Base-by-base conservation (phyloP, 768 basidiomycete genomes). In the Nevesoporus exiguus region DNA sequence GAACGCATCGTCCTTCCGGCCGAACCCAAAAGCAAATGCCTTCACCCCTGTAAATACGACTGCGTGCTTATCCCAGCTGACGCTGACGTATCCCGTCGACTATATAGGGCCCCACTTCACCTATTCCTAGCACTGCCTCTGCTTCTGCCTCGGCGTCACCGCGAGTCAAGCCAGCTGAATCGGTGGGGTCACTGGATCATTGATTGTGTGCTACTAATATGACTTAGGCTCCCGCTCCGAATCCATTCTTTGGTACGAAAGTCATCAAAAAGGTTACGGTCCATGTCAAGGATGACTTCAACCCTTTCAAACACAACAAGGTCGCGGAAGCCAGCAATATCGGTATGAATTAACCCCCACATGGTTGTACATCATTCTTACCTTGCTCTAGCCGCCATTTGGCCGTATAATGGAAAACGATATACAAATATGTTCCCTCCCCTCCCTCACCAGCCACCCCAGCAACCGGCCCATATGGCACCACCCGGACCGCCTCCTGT, bases 271-370 rank as follows among this genome's bases (percentile, higher is more conserved):
- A 88, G 73, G 80, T 78, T 50, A 65, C 79, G 3, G 87, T 95
- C 33, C 88, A 92, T 66, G 82, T 96, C 71, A 92, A 96, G 74
- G 93, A 97, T 62, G 96, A 98, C 67, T 99, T 99, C 68, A 97
- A 95, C 69, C 94, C 96, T 15, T 97, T 96, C 82, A 92, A 91
- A 73, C 83, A 87, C 63, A 81, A 82, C 66, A 91, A 91, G 68
- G 84, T 93, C 25, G 80, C 77, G 8, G 90, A 91, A 50, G 82
- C 93, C 7, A 72, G 80, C 24, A 79, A 83, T 65, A 80, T 92
- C 58, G 71, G 93, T 95, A 68, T 62, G 93, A 81, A 24, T 25
- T 41, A 10, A 24, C 37, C 8, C 33, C 24, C 27, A 9, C 24
- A 5, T 34, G 13, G 31, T 7, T 27, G 7, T 19, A 17, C 39